phyloP scores from a whole-genome alignment of 2,329 filamentous ascomycete species.

The Xylaria sp. region DNA sequence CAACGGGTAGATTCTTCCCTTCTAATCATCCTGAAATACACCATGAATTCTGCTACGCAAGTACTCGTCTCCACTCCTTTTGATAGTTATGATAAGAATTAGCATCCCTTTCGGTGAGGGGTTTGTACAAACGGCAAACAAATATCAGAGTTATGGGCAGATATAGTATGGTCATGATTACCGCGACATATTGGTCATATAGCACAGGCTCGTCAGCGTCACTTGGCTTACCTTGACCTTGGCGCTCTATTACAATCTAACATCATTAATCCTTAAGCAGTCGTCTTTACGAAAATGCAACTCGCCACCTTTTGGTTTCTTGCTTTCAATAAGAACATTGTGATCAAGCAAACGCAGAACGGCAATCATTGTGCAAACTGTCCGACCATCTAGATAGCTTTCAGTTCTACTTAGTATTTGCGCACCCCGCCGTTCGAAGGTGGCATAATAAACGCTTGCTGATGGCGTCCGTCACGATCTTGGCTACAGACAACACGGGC shows the following conservation, averaged over 20 bases:
- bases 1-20: too few relatives aligned
- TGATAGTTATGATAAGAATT: not conserved
- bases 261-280: too few relatives aligned
- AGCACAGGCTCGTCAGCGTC: not conserved
- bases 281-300: too few relatives aligned
- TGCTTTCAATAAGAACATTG: too few relatives aligned
- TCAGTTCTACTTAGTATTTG: not conserved
- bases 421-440: not conserved
- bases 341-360: not conserved
- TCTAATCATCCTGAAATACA: too few relatives aligned
- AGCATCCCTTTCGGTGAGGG: not conserved
- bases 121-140: not conserved
- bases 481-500: too few relatives aligned
- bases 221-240: not conserved
- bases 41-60: too few relatives aligned
- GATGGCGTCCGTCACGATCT: not conserved
- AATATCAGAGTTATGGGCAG: not conserved
- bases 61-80: too few relatives aligned
- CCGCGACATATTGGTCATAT: not conserved
- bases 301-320: too few relatives aligned
- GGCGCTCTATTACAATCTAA: too few relatives aligned
- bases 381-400: not conserved
- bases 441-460: not conserved
- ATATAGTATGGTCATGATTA: not conserved
- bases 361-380: not conserved